phyloP scores from a whole-genome alignment of 176 grass and related monocot species.

The Tillandsia fasciculata region DNA sequence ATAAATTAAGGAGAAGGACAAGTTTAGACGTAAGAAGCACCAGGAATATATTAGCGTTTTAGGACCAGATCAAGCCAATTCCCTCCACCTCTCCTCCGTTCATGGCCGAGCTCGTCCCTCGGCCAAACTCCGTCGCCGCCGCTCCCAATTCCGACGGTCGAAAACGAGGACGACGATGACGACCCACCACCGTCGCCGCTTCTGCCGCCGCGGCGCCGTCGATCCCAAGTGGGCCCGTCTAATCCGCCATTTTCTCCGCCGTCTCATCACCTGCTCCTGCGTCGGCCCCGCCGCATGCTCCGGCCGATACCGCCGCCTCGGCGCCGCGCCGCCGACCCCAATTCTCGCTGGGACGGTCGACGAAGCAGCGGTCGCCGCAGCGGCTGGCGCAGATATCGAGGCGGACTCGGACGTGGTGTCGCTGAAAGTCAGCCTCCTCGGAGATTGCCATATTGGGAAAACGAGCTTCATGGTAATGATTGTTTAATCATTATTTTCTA shows the following conservation, averaged over 20 bases:
- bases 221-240: slow-evolving; percentile 26
- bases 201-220: slow-evolving; percentile 10
- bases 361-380: no score
- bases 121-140: no score
- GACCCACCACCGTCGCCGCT: background rate
- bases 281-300: slow-evolving; percentile 10
- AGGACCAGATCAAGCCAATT: no score
- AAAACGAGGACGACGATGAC: background rate
- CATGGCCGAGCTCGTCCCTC: background rate
- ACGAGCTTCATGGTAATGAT: slow-evolving; percentile 91
- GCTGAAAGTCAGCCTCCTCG: slow-evolving; percentile 92
- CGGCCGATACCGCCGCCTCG: slow-evolving; percentile 47
- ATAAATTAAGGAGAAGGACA: no score
- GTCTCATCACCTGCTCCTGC: slow-evolving; percentile 50
- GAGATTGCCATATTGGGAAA: slow-evolving; percentile 84
- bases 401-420: slow-evolving; percentile 38
- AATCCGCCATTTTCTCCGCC: slow-evolving; percentile 47
- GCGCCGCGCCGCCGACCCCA: background rate
- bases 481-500: background rate
- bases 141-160: no score
- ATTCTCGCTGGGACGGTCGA: background rate
- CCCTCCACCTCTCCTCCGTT: background rate
- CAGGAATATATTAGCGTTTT: no score
- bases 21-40: no score
- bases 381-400: slow-evolving; percentile 8